Percentiles rank a stretch among this genome's conserved stretches.
phyloP scores from a whole-genome alignment of 805 yeast genomes.

The Alloascoidea hylecoeti region DNA sequence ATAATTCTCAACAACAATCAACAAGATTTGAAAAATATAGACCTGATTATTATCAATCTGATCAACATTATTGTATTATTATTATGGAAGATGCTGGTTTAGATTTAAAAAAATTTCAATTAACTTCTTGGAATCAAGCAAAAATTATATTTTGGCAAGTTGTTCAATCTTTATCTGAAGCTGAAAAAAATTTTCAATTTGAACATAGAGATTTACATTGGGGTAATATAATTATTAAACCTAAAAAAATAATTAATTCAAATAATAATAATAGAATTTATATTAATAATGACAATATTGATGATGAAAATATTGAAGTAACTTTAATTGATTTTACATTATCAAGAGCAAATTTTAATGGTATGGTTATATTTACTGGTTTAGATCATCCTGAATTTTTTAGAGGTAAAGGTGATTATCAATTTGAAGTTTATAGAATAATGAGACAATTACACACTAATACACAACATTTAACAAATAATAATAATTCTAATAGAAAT shows the following conservation, averaged over 20 bases:
- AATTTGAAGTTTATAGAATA: conserved; percentile 42
- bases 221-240: conserved; percentile 42
- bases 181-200: conserved; percentile 37
- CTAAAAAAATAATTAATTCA: too few species aligned
- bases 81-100: conserved; percentile 20
- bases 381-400: conserved; percentile 53
- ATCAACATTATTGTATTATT: conserved; percentile 20
- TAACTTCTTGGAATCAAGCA: conserved; percentile 22
- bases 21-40: too few species aligned
- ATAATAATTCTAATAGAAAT: conserved; percentile 2
- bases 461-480: conserved; percentile 2
- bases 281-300: conserved; percentile 6
- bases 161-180: conserved; percentile 29
- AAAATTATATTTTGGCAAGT: conserved; percentile 38
- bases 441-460: conserved; percentile 26
- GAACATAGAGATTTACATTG: conserved; percentile 64
- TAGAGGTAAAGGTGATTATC: conserved; percentile 45
- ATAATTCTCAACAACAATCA: neutral
- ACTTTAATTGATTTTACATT: conserved; percentile 45
- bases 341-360: conserved; percentile 26
- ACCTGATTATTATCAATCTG: conserved; percentile 15
- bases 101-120: conserved; percentile 27
- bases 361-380: conserved; percentile 30
- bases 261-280: too few species aligned
- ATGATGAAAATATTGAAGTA: conserved; percentile 17